phyloP scores from a whole-genome alignment of 768 basidiomycete species.

The Collybia nuda region DNA sequence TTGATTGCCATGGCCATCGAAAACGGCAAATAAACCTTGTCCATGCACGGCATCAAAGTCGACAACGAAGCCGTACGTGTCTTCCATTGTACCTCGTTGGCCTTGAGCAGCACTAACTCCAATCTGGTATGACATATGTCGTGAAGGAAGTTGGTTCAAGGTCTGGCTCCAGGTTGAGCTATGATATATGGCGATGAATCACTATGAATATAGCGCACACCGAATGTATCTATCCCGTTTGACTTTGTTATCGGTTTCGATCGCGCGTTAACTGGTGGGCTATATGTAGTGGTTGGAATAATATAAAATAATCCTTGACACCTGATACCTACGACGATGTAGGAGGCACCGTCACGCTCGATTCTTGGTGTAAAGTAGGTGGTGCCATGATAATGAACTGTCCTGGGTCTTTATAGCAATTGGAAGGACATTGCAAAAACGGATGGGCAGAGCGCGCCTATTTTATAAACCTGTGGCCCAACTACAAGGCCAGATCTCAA shows the following conservation, averaged over 20 bases:
- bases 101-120: conserved; percentile 86
- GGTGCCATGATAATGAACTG: no score
- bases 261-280: conserved; percentile 72
- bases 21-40: conserved; percentile 97
- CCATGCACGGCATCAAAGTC: conserved; percentile 92
- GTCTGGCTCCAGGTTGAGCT: conserved; percentile 37
- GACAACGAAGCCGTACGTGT: conserved; percentile 93
- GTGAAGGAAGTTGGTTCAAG: conserved; percentile 72
- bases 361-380: no score
- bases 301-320: no score
- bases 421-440: no score
- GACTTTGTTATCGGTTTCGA: conserved; percentile 79
- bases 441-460: no score
- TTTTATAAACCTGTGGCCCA: no score
- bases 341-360: no score
- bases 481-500: no score
- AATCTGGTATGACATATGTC: conserved; percentile 65
- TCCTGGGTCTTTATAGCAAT: no score
- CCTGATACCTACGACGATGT: no score
- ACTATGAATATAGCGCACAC: conserved; percentile 45
- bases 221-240: conserved; percentile 66
- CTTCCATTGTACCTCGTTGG: conserved; percentile 92
- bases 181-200: neutral
- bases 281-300: conserved; percentile 27
- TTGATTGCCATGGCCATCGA: conserved; percentile 98